Conservation (phyloP, 495 filamentous ascomycete species). For the Oleoguttula mirabilis region DNA sequence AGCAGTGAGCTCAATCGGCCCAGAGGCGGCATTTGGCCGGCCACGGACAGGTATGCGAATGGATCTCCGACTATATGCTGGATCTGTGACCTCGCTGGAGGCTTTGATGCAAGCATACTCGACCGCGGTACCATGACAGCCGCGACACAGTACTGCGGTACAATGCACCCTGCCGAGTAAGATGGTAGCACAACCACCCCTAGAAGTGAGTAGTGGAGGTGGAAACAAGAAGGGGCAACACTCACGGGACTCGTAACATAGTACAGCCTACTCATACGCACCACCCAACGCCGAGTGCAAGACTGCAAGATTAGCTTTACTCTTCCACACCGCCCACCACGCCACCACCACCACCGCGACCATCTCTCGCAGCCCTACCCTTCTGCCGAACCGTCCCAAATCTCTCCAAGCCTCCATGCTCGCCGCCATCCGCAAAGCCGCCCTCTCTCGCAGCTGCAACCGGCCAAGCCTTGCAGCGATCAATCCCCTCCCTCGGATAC, state of each 20-base stretch:
- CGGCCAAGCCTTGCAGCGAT: slow-evolving; percentile 84
- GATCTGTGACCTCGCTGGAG: too few species aligned
- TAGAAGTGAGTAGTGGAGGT: too few species aligned
- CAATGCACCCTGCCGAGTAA: too few species aligned
- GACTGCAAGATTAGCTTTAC: background rate
- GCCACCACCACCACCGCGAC: background rate
- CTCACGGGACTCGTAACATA: background rate
- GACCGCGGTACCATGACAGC: too few species aligned
- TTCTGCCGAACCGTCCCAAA: slow-evolving; percentile 7
- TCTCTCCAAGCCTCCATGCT: slow-evolving; percentile 6
- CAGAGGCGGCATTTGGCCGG: too few species aligned
- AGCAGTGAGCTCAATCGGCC: too few species aligned
- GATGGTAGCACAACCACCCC: too few species aligned
- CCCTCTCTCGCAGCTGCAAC: background rate
- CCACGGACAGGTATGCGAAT: too few species aligned
- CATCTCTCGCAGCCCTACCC: background rate
- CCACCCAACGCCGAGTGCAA: background rate
- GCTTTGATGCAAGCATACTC: too few species aligned
- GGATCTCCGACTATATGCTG: too few species aligned
- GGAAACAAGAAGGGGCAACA: background rate
- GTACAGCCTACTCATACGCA: background rate
- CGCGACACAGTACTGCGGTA: too few species aligned
- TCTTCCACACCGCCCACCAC: background rate
- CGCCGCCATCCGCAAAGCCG: background rate
- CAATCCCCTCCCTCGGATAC: slow-evolving; percentile 73